A percentile compares a stretch with the other conserved stretches of the same genome.
Evolutionary conservation across 2,329 filamentous ascomycete species (phyloP).

Genomic region (Leptographium procerum): DNA sequence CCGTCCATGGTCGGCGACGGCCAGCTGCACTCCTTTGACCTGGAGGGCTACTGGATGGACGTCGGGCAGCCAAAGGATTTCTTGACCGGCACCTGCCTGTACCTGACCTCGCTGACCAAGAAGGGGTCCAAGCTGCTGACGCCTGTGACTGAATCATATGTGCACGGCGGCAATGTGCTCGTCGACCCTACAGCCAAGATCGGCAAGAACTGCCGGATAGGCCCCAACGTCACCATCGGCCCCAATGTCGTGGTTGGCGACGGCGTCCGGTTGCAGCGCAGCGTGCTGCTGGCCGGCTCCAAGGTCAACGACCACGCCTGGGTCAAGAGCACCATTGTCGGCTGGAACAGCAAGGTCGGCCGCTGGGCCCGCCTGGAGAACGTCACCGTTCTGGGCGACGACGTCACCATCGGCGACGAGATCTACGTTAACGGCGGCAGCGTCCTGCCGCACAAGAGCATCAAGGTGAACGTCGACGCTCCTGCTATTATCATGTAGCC

Average conservation of each 20-base stretch:
- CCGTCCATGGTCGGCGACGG: constrained; percentile 83
- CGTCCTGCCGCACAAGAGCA: constrained; percentile 94
- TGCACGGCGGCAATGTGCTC: constrained; percentile 90
- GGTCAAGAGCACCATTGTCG: constrained; percentile 97
- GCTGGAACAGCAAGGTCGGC: constrained; percentile 94
- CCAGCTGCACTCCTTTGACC: constrained; percentile 87
- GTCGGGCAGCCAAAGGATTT: constrained; percentile 98
- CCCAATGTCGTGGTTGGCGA: constrained; percentile 88
- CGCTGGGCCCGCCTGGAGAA: constrained; percentile 96
- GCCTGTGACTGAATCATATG: constrained; percentile 61
- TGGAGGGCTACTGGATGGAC: constrained; percentile 99
- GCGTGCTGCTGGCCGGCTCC: constrained; percentile 75
- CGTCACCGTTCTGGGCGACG: constrained; percentile 93
- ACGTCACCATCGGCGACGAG: constrained; percentile 95
- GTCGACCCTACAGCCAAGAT: constrained; percentile 92
- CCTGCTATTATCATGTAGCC: constrained; percentile 59
- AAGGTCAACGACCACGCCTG: constrained; percentile 98
- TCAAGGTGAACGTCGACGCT: constrained; percentile 92
- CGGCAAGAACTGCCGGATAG: constrained; percentile 96
- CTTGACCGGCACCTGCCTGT: constrained; percentile 88
- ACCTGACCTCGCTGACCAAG: constrained; percentile 86
- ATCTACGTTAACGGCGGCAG: constrained; percentile 97
- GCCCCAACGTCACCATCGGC: constrained; percentile 92
- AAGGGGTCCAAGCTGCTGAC: constrained; percentile 77
- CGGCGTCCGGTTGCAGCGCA: constrained; percentile 86